These are phyloP conservation scores for Malassezia dermatis DNA, from an alignment of 1,284 basidiomycete species.

Conservation along the genomic window DNA sequence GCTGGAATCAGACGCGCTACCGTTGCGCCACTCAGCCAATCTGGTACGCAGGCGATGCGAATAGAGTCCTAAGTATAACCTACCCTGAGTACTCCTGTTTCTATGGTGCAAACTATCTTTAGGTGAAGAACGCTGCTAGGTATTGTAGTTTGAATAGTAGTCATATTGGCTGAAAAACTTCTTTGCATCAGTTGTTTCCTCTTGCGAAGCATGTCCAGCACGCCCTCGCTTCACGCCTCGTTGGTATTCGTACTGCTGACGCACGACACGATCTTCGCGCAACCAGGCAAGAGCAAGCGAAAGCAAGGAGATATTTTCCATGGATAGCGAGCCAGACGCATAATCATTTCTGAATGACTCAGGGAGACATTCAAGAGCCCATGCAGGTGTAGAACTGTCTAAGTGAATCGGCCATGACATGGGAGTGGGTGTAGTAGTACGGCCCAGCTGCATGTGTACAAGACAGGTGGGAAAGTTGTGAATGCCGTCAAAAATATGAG, in stretches of 20 bases:
- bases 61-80: neutral
- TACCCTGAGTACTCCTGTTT: neutral
- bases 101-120: neutral
- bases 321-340: constrained; percentile 15
- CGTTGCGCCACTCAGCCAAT: constrained; percentile 19
- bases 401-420: constrained; percentile 36
- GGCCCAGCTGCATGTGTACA: constrained; percentile 41
- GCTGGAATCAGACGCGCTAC: constrained; percentile 20
- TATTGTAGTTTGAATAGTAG: constrained; percentile 20
- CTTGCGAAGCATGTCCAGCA: constrained; percentile 7
- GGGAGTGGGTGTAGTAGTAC: constrained; percentile 25
- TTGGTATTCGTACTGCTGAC: constrained; percentile 26
- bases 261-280: constrained; percentile 34
- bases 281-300: constrained; percentile 40
- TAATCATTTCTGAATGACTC: neutral
- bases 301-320: constrained; percentile 24
- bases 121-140: neutral
- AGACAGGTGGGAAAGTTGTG: constrained; percentile 44
- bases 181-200: constrained; percentile 39
- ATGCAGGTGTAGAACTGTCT: neutral
- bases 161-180: constrained; percentile 44
- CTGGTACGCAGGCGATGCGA: neutral
- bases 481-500: constrained; percentile 47
- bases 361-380: neutral
- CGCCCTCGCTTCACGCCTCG: constrained; percentile 31